phyloP scores from a whole-genome alignment of 495 filamentous ascomycete genomes.

The Talaromyces trachyspermus region DNA sequence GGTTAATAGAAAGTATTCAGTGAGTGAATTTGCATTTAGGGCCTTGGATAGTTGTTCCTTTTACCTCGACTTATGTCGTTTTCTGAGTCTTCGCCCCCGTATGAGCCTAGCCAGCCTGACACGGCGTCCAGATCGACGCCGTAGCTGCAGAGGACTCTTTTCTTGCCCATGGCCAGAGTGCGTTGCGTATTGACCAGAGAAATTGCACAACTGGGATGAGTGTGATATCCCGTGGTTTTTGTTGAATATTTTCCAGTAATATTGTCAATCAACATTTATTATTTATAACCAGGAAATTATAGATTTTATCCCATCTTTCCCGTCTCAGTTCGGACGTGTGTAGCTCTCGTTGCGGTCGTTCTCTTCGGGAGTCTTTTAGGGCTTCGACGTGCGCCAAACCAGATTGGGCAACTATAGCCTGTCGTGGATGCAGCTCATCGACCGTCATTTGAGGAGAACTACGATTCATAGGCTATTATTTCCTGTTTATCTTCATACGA shows the following conservation, averaged over 20 bases:
- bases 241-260: neutral
- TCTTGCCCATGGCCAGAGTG: constrained; percentile 49
- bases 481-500: neutral
- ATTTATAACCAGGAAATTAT: neutral
- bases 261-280: neutral
- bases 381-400: neutral
- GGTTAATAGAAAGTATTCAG: too few relatives aligned
- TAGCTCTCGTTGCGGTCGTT: neutral
- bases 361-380: neutral
- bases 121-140: constrained; percentile 65
- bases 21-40: too few relatives aligned
- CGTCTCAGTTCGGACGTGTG: neutral
- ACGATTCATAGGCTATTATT: neutral
- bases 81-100: constrained; percentile 64
- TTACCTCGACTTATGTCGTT: constrained; percentile 54
- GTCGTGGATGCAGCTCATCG: neutral
- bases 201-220: too few relatives aligned
- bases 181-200: too few relatives aligned
- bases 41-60: too few relatives aligned
- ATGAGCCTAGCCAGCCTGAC: constrained; percentile 64
- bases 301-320: neutral
- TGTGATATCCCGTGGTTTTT: too few relatives aligned
- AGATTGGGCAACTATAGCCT: neutral
- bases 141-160: constrained; percentile 50
- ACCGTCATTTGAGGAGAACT: neutral